Evolutionary conservation across 2,329 filamentous ascomycete species (phyloP).

Genomic region (Colletotrichum zoysiae): DNA sequence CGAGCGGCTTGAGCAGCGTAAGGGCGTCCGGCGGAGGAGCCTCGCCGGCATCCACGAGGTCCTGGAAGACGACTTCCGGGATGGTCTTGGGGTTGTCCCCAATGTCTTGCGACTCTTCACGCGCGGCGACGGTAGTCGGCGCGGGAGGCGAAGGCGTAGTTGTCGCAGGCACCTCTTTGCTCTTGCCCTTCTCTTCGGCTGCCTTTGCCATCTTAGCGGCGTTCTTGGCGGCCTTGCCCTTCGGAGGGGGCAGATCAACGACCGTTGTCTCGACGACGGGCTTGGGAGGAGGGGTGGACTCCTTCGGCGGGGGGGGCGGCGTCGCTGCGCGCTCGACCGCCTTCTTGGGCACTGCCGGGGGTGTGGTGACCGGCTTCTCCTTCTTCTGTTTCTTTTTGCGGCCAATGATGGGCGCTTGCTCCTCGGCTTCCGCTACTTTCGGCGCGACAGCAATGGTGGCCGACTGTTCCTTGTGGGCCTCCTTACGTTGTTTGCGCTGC

Average conservation of each 20-base stretch:
- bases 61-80: constrained; percentile 39
- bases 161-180: constrained; percentile 25
- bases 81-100: constrained; percentile 38
- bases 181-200: constrained; percentile 41
- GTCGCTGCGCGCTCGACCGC: constrained; percentile 28
- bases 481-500: constrained; percentile 81
- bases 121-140: constrained; percentile 10
- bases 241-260: constrained; percentile 42
- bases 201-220: constrained; percentile 42
- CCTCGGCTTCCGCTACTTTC: constrained; percentile 66
- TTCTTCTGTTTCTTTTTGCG: constrained; percentile 91
- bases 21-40: constrained; percentile 48
- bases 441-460: constrained; percentile 64
- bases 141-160: constrained; percentile 14
- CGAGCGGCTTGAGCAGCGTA: constrained; percentile 54
- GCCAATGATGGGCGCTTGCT: constrained; percentile 79
- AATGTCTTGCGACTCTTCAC: constrained; percentile 34
- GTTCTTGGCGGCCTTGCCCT: constrained; percentile 44
- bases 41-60: constrained; percentile 26
- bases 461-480: constrained; percentile 74
- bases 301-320: constrained; percentile 36
- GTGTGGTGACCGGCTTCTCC: constrained; percentile 62
- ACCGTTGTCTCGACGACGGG: constrained; percentile 45
- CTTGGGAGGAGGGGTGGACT: constrained; percentile 31
- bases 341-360: constrained; percentile 43